A percentile compares a stretch with the other conserved stretches of the same genome.
Conservation (phyloP, 306 rosid genomes). For the Cicer cuneatum region DNA sequence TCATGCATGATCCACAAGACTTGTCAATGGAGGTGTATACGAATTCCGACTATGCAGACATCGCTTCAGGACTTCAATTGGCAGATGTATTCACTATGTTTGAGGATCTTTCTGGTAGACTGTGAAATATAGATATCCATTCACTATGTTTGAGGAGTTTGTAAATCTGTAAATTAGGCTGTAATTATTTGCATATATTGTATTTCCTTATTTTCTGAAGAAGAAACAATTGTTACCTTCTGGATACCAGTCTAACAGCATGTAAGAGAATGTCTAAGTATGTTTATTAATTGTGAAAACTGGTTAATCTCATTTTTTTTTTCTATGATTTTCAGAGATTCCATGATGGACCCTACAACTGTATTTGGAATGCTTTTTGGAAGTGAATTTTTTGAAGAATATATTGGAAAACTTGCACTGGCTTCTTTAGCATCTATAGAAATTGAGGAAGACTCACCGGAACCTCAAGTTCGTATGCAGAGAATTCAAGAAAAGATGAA, state of each 20-base stretch:
- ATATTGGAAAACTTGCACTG: constrained; percentile 84
- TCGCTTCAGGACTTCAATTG: neutral
- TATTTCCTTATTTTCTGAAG: neutral
- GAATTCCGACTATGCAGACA: neutral
- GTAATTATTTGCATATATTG: too few relatives aligned
- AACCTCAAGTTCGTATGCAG: constrained; percentile 62
- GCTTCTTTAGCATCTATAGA: constrained; percentile 74
- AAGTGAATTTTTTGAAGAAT: constrained; percentile 87
- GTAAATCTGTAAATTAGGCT: too few relatives aligned
- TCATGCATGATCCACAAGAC: too few relatives aligned
- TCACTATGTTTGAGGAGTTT: too few relatives aligned
- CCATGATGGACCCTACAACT: constrained; percentile 86
- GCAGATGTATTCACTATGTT: neutral
- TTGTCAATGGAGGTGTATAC: neutral
- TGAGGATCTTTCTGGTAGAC: too few relatives aligned
- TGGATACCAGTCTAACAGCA: neutral
- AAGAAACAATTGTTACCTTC: neutral
- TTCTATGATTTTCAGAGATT: constrained; percentile 58
- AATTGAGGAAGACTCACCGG: constrained; percentile 60
- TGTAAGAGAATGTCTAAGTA: neutral
- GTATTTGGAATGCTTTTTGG: constrained; percentile 99
- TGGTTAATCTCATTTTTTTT: neutral
- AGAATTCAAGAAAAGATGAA: constrained; percentile 71
- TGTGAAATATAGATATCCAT: too few relatives aligned
- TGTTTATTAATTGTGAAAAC: constrained; percentile 25